Percentiles rank a stretch among this genome's conserved stretches.
Evolutionary conservation across 164 flowering plant genomes (phyloP).

Genomic region (Brasenia schreberi): DNA sequence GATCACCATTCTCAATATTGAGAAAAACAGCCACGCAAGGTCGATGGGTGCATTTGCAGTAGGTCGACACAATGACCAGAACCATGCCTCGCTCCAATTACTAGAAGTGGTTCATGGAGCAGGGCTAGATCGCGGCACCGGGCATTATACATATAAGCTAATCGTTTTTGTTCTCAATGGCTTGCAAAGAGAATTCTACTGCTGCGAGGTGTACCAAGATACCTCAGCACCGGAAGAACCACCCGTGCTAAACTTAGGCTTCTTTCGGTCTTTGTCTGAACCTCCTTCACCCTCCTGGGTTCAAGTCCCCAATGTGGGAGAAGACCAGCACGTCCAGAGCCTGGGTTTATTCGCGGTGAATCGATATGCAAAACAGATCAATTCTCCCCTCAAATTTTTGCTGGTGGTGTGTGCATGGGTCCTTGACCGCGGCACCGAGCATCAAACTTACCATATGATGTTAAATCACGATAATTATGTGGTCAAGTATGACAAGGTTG

Average conservation of each 20-base stretch:
- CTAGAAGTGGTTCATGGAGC: background rate
- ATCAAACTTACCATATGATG: background rate
- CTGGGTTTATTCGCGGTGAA: background rate
- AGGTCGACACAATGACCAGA: background rate
- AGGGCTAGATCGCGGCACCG: background rate
- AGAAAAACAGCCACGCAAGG: background rate
- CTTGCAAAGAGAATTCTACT: too few relatives aligned
- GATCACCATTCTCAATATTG: background rate
- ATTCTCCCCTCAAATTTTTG: background rate
- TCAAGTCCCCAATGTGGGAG: background rate
- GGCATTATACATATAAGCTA: background rate
- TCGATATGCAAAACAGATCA: background rate
- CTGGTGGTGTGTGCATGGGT: background rate
- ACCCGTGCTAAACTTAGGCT: background rate
- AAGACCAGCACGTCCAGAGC: background rate
- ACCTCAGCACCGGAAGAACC: background rate
- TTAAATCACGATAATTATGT: background rate
- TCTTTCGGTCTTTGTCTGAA: background rate
- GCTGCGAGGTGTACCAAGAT: too few relatives aligned
- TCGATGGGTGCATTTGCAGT: background rate
- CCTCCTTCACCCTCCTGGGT: background rate
- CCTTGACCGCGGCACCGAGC: background rate
- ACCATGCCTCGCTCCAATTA: background rate
- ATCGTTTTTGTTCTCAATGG: too few relatives aligned
- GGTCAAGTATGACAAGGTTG: background rate